Percentiles rank a stretch among this genome's conserved stretches.
phyloP scores from a whole-genome alignment of 1,139 yeast species.

The Magnusiomyces fungicola region DNA sequence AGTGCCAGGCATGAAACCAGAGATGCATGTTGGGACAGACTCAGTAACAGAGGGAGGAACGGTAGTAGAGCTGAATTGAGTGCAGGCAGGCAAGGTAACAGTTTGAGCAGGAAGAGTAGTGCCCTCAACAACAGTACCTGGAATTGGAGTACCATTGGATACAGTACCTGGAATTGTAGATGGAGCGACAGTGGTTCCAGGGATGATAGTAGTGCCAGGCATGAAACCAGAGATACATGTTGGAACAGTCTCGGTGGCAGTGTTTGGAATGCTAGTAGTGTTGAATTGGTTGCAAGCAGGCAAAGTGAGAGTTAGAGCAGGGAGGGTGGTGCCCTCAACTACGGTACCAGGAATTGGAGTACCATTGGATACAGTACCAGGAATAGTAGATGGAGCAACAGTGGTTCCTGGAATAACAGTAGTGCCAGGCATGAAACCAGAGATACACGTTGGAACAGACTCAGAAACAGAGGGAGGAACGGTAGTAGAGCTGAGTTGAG shows the following conservation, averaged over 20 bases:
- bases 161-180: constrained; percentile 6
- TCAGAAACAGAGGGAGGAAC: constrained; percentile 3
- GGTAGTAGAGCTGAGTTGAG: constrained; percentile 6
- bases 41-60: constrained; percentile 2
- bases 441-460: constrained; percentile 3
- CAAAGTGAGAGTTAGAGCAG: constrained; percentile 1
- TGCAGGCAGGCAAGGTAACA: constrained; percentile 4
- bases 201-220: constrained; percentile 12
- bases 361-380: constrained; percentile 4
- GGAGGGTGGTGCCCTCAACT: constrained; percentile 9
- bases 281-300: constrained; percentile 3
- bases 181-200: constrained; percentile 14
- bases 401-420: constrained; percentile 6
- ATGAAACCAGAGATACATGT: constrained; percentile 5
- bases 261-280: constrained; percentile 7
- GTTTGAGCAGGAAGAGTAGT: constrained; percentile 6
- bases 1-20: constrained; percentile 5
- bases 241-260: constrained; percentile 4
- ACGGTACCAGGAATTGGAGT: constrained; percentile 7
- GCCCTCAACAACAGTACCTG: constrained; percentile 5
- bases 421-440: constrained; percentile 10
- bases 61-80: neutral
- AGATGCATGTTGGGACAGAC: constrained; percentile 1
- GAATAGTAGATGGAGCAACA: constrained; percentile 1
- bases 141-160: neutral